A percentile compares a stretch with the other conserved stretches of the same genome.
These are phyloP conservation scores for Piper longum DNA, from an alignment of 164 flowering plant genomes.

Conservation along the genomic window DNA sequence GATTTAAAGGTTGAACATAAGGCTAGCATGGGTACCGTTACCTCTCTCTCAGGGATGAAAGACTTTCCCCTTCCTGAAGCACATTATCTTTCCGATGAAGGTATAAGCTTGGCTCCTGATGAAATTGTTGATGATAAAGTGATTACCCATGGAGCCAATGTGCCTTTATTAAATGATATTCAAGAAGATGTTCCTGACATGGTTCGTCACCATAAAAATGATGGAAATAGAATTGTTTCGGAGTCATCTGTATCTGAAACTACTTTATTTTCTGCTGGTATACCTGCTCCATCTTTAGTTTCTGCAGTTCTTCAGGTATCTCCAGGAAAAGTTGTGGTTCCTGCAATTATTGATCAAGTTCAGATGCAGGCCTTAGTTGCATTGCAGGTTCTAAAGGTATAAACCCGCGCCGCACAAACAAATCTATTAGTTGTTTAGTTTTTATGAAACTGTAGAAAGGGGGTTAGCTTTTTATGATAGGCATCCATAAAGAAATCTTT, in stretches of 20 bases:
- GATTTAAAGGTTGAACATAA: conserved; percentile 18
- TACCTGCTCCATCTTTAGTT: conserved; percentile 89
- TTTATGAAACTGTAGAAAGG: neutral
- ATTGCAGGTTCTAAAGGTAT: conserved; percentile 83
- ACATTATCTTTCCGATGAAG: conserved; percentile 18
- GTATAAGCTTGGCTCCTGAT: conserved; percentile 16
- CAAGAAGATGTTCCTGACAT: conserved; percentile 20
- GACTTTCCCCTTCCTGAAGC: conserved; percentile 14
- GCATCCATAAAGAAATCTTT: no score
- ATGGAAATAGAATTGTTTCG: conserved; percentile 17
- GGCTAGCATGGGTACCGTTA: conserved; percentile 12
- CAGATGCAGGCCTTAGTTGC: conserved; percentile 88
- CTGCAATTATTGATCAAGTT: conserved; percentile 75
- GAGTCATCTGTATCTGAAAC: conserved; percentile 26
- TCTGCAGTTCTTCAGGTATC: conserved; percentile 66
- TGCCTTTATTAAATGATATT: conserved; percentile 10
- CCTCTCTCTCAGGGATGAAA: conserved; percentile 14
- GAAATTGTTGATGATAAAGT: neutral
- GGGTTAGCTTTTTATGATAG: no score
- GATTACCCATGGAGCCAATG: neutral
- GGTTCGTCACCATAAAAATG: conserved; percentile 18
- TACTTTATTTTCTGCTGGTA: conserved; percentile 54
- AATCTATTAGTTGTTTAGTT: neutral
- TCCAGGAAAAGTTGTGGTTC: conserved; percentile 89
- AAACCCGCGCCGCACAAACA: no score